phyloP scores from a whole-genome alignment of 768 basidiomycete species.

The Boletus rex-veris region DNA sequence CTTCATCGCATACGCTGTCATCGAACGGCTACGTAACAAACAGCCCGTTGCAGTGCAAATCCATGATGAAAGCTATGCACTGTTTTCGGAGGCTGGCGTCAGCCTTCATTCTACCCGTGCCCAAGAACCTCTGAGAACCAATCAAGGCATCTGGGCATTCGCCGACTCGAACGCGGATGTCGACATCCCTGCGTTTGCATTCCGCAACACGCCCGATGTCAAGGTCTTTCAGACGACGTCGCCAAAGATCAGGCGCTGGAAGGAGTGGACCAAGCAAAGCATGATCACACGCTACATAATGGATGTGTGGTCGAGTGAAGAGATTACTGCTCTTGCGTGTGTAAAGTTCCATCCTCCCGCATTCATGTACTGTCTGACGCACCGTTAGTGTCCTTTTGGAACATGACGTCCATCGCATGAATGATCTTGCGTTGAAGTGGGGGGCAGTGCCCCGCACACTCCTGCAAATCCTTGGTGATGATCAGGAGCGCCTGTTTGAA shows the following conservation, averaged over 20 bases:
- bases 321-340: slow-evolving; percentile 3
- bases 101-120: not conserved
- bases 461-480: not conserved
- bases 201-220: not conserved
- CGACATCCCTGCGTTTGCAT: not conserved
- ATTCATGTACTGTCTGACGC: not conserved
- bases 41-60: slow-evolving; percentile 1
- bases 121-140: not conserved
- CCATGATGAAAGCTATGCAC: not conserved
- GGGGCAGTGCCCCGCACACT: slow-evolving; percentile 1
- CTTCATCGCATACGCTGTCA: slow-evolving; percentile 6
- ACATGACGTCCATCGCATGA: not conserved
- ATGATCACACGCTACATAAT: slow-evolving; percentile 1
- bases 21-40: slow-evolving; percentile 3
- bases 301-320: not conserved
- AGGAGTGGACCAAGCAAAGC: slow-evolving; percentile 4
- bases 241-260: not conserved
- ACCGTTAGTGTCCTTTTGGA: not conserved
- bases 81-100: not conserved
- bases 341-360: not conserved
- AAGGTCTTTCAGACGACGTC: slow-evolving; percentile 5
- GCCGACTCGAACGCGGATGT: slow-evolving; percentile 2
- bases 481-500: not conserved
- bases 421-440: not conserved
- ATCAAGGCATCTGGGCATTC: not conserved